Evolutionary conservation across 306 rosid genomes (phyloP), one percentile per base, ranked within the genome.

Genomic region (Oemleria cerasiformis): DNA sequence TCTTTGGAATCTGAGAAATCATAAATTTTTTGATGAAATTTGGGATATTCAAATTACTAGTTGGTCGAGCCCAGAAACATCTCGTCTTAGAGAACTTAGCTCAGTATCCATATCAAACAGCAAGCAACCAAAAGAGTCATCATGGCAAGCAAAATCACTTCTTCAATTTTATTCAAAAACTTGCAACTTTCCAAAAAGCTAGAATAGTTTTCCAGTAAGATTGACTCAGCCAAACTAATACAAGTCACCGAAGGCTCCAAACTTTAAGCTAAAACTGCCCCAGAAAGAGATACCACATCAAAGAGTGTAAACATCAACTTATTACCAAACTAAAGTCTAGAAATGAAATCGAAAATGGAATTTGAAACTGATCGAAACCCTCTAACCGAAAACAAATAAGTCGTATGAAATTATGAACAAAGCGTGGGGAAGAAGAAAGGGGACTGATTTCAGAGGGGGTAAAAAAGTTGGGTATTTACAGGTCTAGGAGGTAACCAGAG

Each of bases 261-360:
- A 51, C 36, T 38, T 19, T 14, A 20, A 34, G 59, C 65, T 30
- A 30, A 13, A 71, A 54, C 39, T 30, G 54, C 72, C 78, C 76
- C 55, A 21, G 63, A 71, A 69, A 43, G 78, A 69, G 73, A 78
- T 67, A 47, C 73, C 74, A 57, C 36, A 50, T 67, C 30, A 56
- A 76, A 68, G 77, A 58, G 75, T 21, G 71, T 75, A 78, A 78
- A 86, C 80, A 76, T 86, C 67, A 72, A 75, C 79, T 89, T 92
- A 86, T 92, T 90, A 78, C 91, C 83, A 57, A 63, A 82, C 85
- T 83, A 81, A 5, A 44, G 87, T 84, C 88, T 83, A 79, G 73
- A 63, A 71, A 78, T 68, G 67, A 64, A 80, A 72, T 48, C 61
- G 73, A 81, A 77, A 86, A 74, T 16, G 23, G 59, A 42, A 67